phyloP scores from a whole-genome alignment of 768 basidiomycete genomes.

The Suillus luteus region DNA sequence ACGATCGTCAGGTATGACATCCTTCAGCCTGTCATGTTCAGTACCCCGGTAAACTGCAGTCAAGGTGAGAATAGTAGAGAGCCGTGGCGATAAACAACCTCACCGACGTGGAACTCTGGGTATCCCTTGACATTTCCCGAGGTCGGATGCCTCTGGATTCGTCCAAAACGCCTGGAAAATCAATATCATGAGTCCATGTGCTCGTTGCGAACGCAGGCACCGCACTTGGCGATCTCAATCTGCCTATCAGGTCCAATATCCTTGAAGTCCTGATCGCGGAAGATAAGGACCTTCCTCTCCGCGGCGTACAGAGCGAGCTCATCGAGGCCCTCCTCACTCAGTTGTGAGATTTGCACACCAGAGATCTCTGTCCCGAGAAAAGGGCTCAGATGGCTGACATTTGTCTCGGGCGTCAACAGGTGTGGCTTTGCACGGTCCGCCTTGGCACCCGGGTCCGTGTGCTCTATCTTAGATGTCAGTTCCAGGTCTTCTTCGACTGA shows the following conservation, averaged over 20 bases:
- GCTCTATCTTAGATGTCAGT: constrained; percentile 32
- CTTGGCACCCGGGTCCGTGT: constrained; percentile 45
- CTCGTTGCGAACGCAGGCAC: neutral
- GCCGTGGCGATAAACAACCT: constrained; percentile 18
- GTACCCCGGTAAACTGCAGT: constrained; percentile 52
- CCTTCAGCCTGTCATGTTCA: constrained; percentile 43
- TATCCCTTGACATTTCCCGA: constrained; percentile 55
- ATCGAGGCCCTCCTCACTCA: constrained; percentile 52
- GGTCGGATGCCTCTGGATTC: constrained; percentile 47
- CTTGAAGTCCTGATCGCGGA: constrained; percentile 66
- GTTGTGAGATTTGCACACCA: constrained; percentile 55
- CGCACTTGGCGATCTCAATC: constrained; percentile 50
- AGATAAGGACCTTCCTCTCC: constrained; percentile 54
- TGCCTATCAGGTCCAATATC: constrained; percentile 53
- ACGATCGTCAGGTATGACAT: constrained; percentile 45
- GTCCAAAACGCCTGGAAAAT: constrained; percentile 43
- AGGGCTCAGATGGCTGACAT: constrained; percentile 44
- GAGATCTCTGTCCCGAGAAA: constrained; percentile 53
- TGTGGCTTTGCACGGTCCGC: constrained; percentile 55
- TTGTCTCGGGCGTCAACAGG: constrained; percentile 44
- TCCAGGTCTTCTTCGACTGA: neutral
- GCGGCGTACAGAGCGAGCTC: constrained; percentile 54
- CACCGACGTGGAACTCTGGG: constrained; percentile 61
- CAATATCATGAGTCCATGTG: neutral
- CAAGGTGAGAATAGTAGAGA: neutral